phyloP scores from a whole-genome alignment of 2,329 filamentous ascomycete genomes.

The Ascocoryne sarcoides region DNA sequence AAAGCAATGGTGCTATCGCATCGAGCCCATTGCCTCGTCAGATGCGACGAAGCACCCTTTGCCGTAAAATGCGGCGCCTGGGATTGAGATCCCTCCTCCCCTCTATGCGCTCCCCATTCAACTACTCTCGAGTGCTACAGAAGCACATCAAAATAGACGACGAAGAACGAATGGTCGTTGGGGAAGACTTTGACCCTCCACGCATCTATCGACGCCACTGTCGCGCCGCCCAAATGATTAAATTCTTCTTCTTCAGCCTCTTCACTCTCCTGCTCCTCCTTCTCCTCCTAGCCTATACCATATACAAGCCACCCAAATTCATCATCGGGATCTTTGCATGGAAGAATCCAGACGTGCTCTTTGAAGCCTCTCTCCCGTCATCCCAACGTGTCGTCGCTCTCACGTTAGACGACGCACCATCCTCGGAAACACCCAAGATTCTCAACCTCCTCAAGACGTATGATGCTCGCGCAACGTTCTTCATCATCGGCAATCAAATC shows the following conservation, averaged over 20 bases:
- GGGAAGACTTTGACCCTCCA: background rate
- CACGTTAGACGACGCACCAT: slow-evolving; percentile 82
- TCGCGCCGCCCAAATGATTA: background rate
- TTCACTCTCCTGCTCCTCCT: slow-evolving; percentile 16
- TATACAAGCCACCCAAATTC: slow-evolving; percentile 73
- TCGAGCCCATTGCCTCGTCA: too few relatives aligned
- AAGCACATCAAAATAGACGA: slow-evolving; percentile 28
- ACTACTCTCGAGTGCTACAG: background rate
- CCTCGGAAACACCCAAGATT: slow-evolving; percentile 61
- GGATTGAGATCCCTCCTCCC: slow-evolving; percentile 6
- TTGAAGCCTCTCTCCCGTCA: slow-evolving; percentile 51
- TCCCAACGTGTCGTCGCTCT: slow-evolving; percentile 63
- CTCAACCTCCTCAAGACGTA: slow-evolving; percentile 56
- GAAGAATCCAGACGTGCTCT: slow-evolving; percentile 72
- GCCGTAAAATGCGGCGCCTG: slow-evolving; percentile 10
- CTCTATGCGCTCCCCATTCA: slow-evolving; percentile 2
- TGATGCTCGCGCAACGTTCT: slow-evolving; percentile 72
- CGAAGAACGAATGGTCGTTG: slow-evolving; percentile 20
- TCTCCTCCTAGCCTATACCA: slow-evolving; percentile 44
- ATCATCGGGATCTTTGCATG: slow-evolving; percentile 62
- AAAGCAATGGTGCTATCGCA: too few relatives aligned
- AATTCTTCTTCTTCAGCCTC: slow-evolving; percentile 2
- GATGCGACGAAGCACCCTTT: slow-evolving; percentile 11
- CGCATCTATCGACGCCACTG: background rate
- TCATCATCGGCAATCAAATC: slow-evolving; percentile 76